Evolutionary conservation across 2,329 filamentous ascomycete species (phyloP).

Genomic region (Pseudogymnoascus sp.): DNA sequence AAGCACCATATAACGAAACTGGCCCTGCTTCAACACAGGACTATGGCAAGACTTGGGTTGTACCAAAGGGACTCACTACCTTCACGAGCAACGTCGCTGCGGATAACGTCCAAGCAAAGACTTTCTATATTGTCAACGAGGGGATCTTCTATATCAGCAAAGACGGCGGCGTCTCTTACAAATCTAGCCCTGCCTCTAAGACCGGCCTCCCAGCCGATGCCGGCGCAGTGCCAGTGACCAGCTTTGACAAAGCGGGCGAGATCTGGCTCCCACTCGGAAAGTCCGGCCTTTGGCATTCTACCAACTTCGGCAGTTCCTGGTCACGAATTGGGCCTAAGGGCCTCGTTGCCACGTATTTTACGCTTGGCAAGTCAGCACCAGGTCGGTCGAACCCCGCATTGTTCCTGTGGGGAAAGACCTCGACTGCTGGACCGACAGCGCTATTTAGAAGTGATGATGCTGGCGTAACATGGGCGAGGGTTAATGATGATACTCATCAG

Average conservation of each 20-base stretch:
- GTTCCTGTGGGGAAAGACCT: constrained; percentile 12
- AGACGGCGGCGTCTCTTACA: constrained; percentile 14
- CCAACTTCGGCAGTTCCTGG: constrained; percentile 12
- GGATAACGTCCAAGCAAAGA: constrained; percentile 14
- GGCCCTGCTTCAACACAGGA: constrained; percentile 13
- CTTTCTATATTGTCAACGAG: constrained; percentile 13
- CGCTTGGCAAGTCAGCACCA: constrained; percentile 13
- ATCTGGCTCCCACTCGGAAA: constrained; percentile 15
- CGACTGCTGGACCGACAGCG: background rate
- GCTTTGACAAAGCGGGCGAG: constrained; percentile 13
- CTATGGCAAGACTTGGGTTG: constrained; percentile 13
- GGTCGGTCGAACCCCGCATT: constrained; percentile 11
- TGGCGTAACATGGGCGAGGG: background rate
- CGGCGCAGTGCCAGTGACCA: constrained; percentile 12
- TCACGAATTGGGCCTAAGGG: constrained; percentile 10
- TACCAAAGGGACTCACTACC: constrained; percentile 12
- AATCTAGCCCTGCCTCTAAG: constrained; percentile 8
- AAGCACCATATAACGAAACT: constrained; percentile 10
- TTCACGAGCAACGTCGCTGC: constrained; percentile 13
- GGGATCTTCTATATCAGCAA: constrained; percentile 14
- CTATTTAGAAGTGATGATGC: background rate
- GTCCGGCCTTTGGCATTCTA: constrained; percentile 13
- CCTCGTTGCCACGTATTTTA: constrained; percentile 11
- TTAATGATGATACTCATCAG: constrained; percentile 13
- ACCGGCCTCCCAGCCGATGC: constrained; percentile 13